Conservation (phyloP, 352 stramenopile species). For the Aphanomyces euteiches region DNA sequence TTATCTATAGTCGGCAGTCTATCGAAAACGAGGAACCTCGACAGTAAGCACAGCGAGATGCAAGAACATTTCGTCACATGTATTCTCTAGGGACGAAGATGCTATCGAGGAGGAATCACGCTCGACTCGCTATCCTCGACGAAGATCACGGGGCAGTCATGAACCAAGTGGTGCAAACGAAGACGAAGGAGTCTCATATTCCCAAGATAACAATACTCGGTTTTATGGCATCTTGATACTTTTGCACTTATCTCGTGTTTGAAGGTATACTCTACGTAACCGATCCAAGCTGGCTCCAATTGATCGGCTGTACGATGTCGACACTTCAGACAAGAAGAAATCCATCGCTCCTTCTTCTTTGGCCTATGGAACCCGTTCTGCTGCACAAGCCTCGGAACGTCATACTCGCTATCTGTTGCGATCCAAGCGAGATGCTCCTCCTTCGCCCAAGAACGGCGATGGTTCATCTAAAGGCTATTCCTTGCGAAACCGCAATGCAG, state of each 20-base stretch:
- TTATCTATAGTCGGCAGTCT: not conserved
- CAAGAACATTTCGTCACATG: not conserved
- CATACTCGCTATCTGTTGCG: conserved; percentile 19
- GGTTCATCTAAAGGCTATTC: conserved; percentile 20
- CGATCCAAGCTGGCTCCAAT: not conserved
- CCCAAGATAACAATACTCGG: not conserved
- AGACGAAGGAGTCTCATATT: not conserved
- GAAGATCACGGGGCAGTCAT: too few species aligned
- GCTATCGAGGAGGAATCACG: not conserved
- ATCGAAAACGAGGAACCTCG: not conserved
- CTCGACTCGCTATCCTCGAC: not conserved
- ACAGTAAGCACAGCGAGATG: not conserved
- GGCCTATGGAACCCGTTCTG: not conserved
- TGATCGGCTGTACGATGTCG: conserved; percentile 3
- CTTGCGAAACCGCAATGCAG: conserved; percentile 31
- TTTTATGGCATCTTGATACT: not conserved
- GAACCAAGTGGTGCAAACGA: not conserved
- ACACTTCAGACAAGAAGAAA: conserved; percentile 6
- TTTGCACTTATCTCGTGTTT: not conserved
- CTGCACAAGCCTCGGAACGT: conserved; percentile 11
- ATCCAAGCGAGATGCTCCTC: not conserved
- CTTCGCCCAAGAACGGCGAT: conserved; percentile 1
- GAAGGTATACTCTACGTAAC: conserved; percentile 9
- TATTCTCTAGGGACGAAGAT: not conserved
- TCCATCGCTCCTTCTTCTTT: not conserved